Base-by-base conservation (phyloP, 78 protist species). In the Dictyostelium purpureum region DNA sequence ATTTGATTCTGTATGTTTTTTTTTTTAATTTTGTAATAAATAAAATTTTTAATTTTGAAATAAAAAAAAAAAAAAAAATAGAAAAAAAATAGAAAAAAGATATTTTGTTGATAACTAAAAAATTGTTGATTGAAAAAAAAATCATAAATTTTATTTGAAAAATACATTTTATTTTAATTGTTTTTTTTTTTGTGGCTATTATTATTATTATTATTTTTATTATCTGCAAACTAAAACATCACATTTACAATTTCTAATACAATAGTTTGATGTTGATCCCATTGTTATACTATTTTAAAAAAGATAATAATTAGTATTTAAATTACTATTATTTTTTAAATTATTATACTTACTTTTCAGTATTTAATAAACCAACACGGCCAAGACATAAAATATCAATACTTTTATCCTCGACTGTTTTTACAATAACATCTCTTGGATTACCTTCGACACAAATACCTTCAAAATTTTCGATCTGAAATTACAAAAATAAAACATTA, bases 201-300 rank as follows among this genome's bases (percentile, higher is more conserved):
- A 49, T 14, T 49, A 14, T 49, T 49, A 49, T 49, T 49, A 14
- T 14, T 49, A 14, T 11, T 49, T 49, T 49, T 11, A 35, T 70
- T 82, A 82, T 70, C 57, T 73, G 42, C 90, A 82, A 37, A 82
- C 28, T 57, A 82, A 57, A 42, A 82, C 77, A 71, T 82, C 90
- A 26, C 90, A 82, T 4, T 31, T 1, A 71, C 90, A 82, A 61
- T 82, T 67, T 71, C 90, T 82, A 31, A 82, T 51, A 31, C 90
- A 82, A 45, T 54, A 82, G 1, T 51, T 52, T 18, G 90, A 67
- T n/a, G 90, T 82, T 5, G 69, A 47, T 4, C 90, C 90, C 90
- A 82, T 82, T 24, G 90, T 69, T 10, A 82, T 82, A 54, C 90
- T 82, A 12, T 14, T 10, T 38, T 7, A 61, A 7, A 21, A 21